Percentiles rank a stretch among this genome's conserved stretches.
phyloP scores from a whole-genome alignment of 2,329 filamentous ascomycete genomes.

The Rosellinia necatrix region DNA sequence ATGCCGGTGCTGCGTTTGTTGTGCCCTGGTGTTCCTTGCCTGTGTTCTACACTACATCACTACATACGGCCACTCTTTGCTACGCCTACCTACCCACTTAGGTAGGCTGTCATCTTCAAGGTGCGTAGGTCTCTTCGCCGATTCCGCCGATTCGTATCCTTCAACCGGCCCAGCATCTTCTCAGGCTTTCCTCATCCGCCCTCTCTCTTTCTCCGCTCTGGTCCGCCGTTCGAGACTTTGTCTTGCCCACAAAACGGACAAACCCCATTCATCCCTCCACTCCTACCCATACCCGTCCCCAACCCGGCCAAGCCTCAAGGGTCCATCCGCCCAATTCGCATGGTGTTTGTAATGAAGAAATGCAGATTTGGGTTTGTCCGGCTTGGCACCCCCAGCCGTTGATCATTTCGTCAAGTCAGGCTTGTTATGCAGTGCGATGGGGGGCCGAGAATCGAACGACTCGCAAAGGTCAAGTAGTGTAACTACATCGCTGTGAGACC shows the following conservation, averaged over 20 bases:
- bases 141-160: conserved; percentile 2
- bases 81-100: no score
- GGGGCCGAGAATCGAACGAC: conserved; percentile 13
- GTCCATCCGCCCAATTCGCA: not conserved
- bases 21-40: no score
- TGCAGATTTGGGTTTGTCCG: conserved; percentile 23
- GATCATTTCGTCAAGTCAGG: conserved; percentile 26
- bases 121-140: not conserved
- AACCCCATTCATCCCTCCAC: conserved; percentile 21
- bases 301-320: conserved; percentile 1
- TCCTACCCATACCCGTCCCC: conserved; percentile 16
- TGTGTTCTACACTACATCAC: no score
- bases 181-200: not conserved
- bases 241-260: conserved; percentile 6
- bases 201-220: not conserved
- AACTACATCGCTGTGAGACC: conserved; percentile 5
- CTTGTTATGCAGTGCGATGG: conserved; percentile 4
- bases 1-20: no score
- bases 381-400: conserved; percentile 30
- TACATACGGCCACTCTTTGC: no score
- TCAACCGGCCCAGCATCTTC: no score
- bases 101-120: no score
- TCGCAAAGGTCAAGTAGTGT: no score
- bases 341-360: conserved; percentile 2
- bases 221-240: conserved; percentile 1